phyloP scores from a whole-genome alignment of 2,329 filamentous ascomycete genomes.

The Monosporascus cannonballus region DNA sequence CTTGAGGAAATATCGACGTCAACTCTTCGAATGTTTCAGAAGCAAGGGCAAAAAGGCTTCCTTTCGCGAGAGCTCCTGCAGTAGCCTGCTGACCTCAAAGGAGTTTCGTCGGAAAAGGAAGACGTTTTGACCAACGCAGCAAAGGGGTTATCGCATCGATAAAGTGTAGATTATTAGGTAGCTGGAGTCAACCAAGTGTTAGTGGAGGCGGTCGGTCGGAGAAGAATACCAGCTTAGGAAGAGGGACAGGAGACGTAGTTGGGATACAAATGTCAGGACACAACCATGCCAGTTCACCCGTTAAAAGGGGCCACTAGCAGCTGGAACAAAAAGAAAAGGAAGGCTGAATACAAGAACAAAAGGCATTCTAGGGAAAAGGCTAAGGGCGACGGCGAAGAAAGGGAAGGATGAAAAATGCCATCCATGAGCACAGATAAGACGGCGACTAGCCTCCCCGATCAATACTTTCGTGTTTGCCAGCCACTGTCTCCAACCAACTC shows the following conservation, averaged over 20 bases:
- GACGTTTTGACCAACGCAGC: conserved; percentile 15
- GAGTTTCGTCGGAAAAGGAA: conserved; percentile 38
- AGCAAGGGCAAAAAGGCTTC: conserved; percentile 33
- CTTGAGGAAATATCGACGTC: conserved; percentile 15
- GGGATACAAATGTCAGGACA: background rate
- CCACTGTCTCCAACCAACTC: no score
- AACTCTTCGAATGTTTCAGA: conserved; percentile 20
- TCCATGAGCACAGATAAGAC: background rate
- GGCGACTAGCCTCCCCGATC: background rate
- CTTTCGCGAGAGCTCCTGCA: conserved; percentile 56
- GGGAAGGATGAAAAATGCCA: background rate
- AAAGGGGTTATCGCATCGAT: conserved; percentile 17
- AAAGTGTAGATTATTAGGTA: conserved; percentile 24
- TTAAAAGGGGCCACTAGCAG: background rate
- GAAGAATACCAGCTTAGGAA: background rate
- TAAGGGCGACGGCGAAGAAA: background rate
- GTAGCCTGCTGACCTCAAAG: conserved; percentile 79
- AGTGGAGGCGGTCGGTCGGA: background rate
- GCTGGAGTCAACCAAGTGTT: conserved; percentile 5
- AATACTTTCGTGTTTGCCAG: no score
- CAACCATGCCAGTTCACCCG: background rate
- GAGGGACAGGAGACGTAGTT: background rate
- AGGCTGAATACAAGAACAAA: background rate
- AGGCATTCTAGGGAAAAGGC: background rate
- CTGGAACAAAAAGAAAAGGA: background rate